phyloP scores from a whole-genome alignment of 2,329 filamentous ascomycete genomes.

The Fusarium euwallaceae region DNA sequence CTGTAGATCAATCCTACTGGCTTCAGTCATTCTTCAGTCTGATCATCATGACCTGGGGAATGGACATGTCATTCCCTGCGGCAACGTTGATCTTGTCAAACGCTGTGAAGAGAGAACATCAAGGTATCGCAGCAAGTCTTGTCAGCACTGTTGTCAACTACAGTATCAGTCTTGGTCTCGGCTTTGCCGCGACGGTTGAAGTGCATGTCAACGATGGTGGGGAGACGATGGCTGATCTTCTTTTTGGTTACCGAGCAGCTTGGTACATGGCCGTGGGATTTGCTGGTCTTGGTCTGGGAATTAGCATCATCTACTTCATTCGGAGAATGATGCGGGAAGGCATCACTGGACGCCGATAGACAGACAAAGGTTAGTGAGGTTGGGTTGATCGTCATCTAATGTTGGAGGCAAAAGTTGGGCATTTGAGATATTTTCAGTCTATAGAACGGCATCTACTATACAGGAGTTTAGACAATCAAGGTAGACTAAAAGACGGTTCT shows the following conservation, averaged over 20 bases:
- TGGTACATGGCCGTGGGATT: conserved; percentile 35
- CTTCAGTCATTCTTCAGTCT: conserved; percentile 70
- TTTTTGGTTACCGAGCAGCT: conserved; percentile 27
- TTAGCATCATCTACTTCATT: conserved; percentile 31
- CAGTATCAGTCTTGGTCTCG: conserved; percentile 74
- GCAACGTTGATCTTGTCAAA: conserved; percentile 72
- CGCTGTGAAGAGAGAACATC: conserved; percentile 59
- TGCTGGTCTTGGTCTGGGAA: conserved; percentile 19
- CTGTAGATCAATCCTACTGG: conserved; percentile 73
- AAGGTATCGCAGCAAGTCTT: conserved; percentile 64
- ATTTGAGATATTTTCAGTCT: neutral
- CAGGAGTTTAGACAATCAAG: neutral
- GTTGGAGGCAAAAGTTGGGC: neutral
- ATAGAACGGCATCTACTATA: neutral
- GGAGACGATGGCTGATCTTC: conserved; percentile 20
- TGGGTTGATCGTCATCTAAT: neutral
- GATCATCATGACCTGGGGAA: conserved; percentile 71
- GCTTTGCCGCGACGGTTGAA: conserved; percentile 75
- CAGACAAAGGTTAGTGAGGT: neutral
- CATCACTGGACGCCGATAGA: neutral
- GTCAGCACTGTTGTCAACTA: conserved; percentile 78
- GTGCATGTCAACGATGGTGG: conserved; percentile 50
- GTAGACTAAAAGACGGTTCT: neutral
- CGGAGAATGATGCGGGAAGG: conserved; percentile 23
- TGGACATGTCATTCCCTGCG: conserved; percentile 75